Base-by-base conservation (phyloP, 2,329 filamentous ascomycete genomes). In the Aureobasidium lini region DNA sequence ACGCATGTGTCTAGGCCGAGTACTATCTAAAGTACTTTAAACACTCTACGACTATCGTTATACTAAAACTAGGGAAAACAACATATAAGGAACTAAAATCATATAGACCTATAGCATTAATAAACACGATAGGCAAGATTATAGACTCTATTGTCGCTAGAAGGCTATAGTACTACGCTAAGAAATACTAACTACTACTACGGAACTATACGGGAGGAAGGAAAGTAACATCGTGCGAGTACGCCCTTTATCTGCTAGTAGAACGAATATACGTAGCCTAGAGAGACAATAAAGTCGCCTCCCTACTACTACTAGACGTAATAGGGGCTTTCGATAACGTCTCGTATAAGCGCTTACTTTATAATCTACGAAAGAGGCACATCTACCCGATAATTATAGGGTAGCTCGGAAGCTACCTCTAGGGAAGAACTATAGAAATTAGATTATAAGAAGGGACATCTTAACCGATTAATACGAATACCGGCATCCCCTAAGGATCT, bases 241-340 rank as follows among this genome's bases (percentile, higher is more conserved):
- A 69, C 53, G 68, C 68, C 23, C 57, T 72, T 5, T 62, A 71
- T 36, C 49, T 65, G 15, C 52, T 72, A 9, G 63, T 65, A 6
- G 59, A 69, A 49, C 62, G 64, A 59, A 66, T 72, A 36, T 60
- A 68, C 44, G 36, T 60, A 54, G 62, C 61, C 52, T 71, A 56
- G 65, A 29, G 40, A 36, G 64, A 64, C 43, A 29, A 36, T 13
- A 37, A 66, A 32, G 65, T 71, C 4, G 67, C 63, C n/a, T 69
- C 65, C 28, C 61, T 73, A 15, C 66, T 71, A 2, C 52, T 67
- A 4, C 65, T 73, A 1, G 65, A 73, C 61, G 61, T 72, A 23
- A n/a, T 65, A 2, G 64, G 66, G 18, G 70, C 67, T 13, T 73
- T 71, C 57, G 58, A 65, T 42, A 63, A 73, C 15, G 71, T 76